phyloP scores from a whole-genome alignment of 768 basidiomycete species.

The Chiua virens region DNA sequence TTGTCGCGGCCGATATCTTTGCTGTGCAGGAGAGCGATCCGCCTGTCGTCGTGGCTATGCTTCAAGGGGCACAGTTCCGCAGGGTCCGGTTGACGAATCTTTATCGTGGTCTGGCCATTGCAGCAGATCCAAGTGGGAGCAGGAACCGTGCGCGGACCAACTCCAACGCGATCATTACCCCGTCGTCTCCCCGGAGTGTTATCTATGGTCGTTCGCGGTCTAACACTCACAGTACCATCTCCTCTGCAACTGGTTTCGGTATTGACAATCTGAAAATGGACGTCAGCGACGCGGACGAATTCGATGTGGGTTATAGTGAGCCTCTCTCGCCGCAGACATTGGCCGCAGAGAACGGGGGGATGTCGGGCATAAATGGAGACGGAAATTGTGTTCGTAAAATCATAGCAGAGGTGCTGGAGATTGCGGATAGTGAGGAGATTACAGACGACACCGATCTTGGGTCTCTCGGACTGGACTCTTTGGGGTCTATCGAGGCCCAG shows the following conservation, averaged over 20 bases:
- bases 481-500: slow-evolving; percentile 62
- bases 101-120: slow-evolving; percentile 42
- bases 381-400: slow-evolving; percentile 34
- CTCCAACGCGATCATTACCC: slow-evolving; percentile 28
- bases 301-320: slow-evolving; percentile 12
- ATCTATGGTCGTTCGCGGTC: slow-evolving; percentile 31
- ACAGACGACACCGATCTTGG: slow-evolving; percentile 47
- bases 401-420: slow-evolving; percentile 47
- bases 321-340: slow-evolving; percentile 41
- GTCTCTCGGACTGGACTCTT: slow-evolving; percentile 60
- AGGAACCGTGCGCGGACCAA: slow-evolving; percentile 22
- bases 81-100: slow-evolving; percentile 52
- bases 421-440: slow-evolving; percentile 34
- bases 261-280: slow-evolving; percentile 6
- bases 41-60: slow-evolving; percentile 49
- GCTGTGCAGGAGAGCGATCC: slow-evolving; percentile 43
- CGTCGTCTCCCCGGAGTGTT: slow-evolving; percentile 25
- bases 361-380: neutral
- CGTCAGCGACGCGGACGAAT: slow-evolving; percentile 4
- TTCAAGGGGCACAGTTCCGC: slow-evolving; percentile 61
- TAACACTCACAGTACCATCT: slow-evolving; percentile 19
- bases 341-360: slow-evolving; percentile 30
- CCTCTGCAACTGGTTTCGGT: neutral
- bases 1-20: slow-evolving; percentile 52
- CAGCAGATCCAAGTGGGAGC: slow-evolving; percentile 19